Percentiles rank a stretch among this genome's conserved stretches.
phyloP scores from a whole-genome alignment of 2,329 filamentous ascomycete species.

The Escovopsis sp. region DNA sequence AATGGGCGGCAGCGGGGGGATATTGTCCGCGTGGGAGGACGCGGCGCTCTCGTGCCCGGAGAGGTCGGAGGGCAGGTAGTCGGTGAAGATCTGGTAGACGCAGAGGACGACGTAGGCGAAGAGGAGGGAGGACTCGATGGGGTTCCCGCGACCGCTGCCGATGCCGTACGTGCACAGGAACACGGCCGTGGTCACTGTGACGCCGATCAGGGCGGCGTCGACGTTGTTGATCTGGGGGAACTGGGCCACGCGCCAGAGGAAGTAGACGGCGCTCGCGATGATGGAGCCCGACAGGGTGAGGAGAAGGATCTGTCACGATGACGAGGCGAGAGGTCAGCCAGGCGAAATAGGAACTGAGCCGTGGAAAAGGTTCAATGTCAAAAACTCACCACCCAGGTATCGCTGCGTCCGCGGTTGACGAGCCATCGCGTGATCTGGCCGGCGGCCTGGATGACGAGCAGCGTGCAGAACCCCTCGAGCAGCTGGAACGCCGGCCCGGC shows the following conservation, averaged over 20 bases:
- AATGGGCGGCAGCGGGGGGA: conserved; percentile 89
- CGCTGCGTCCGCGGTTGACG: conserved; percentile 81
- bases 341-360: too few species aligned
- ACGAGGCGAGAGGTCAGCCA: too few species aligned
- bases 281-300: conserved; percentile 78
- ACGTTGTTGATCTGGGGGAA: conserved; percentile 89
- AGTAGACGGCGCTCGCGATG: conserved; percentile 88
- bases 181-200: conserved; percentile 80
- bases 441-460: conserved; percentile 86
- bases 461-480: conserved; percentile 87
- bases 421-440: conserved; percentile 92
- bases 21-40: conserved; percentile 53
- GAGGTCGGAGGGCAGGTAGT: conserved; percentile 74
- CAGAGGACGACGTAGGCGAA: conserved; percentile 98
- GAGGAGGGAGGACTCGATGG: conserved; percentile 83
- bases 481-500: conserved; percentile 91
- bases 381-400: conserved; percentile 79
- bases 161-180: conserved; percentile 92
- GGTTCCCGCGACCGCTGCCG: conserved; percentile 82
- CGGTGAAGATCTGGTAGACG: conserved; percentile 98
- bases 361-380: conserved; percentile 15
- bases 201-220: conserved; percentile 83
- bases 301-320: conserved; percentile 79
- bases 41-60: conserved; percentile 35
- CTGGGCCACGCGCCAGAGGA: conserved; percentile 84